Evolutionary conservation across 805 yeast species (phyloP), one percentile per base, ranked within the genome.

Genomic region (Zygotorulaspora sp.): DNA sequence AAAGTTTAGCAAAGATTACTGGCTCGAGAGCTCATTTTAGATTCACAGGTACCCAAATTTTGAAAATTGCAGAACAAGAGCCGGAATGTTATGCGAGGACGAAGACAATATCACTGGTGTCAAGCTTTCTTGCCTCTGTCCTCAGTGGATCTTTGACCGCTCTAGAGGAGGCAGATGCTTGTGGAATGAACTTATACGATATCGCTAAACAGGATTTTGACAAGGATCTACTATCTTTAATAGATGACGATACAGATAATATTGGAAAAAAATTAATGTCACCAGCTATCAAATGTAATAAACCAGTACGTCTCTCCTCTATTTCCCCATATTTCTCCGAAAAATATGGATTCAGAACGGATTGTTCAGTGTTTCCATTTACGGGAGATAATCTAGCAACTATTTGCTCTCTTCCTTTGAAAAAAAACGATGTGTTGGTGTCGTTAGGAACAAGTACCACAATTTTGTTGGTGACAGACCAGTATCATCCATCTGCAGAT

Each of bases 321-420:
- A 71, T 88, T 25, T 70, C 84, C 1, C 22, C 58, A 0, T 88
- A 86, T 58, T 84, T 80, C 53, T 72, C 68, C 6, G 42, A 66
- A 7, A 82, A 72, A 53, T 88, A 80, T 59, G 87, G 86, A 0
- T 77, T 88, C 45, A 53, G 59, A 9, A 32, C 63, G 2, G 54
- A 68, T n/a, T 79, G 95, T 51, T 62, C 68, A 30, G 68, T 88
- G 10, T 80, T 73, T 48, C 74, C 95, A 1, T 82, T 86, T 54
- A 88, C 97, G 0, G 97, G 97, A 17, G 97, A 88, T 58, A 88
- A 88, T 55, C 70, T 88, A 38, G 95, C 95, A 3, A 88, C 96
- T 0, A 80, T 88, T 32, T 71, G 89, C 48, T 78, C 96, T 0
- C 65, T 89, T 22, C 95, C 96, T 2, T 68, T 88, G 45, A 66